Evolutionary conservation across 2,329 filamentous ascomycete species (phyloP), one percentile per base, ranked within the genome.

Genomic region (Cephalotrichum gorgonifer): DNA sequence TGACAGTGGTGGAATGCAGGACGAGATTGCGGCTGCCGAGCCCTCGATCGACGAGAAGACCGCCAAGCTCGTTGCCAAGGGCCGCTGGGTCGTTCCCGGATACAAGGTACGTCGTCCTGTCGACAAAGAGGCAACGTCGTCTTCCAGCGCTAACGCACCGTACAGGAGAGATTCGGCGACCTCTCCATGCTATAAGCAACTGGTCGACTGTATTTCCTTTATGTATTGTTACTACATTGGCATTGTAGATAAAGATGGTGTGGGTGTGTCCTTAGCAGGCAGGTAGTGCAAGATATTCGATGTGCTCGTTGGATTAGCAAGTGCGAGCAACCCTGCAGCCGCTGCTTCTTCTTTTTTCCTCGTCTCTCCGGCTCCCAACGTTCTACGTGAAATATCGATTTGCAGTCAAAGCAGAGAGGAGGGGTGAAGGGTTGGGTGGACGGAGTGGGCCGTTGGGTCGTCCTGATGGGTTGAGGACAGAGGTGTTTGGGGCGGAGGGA

Each of bases 11-110:
- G 49, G 43, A 51, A 43, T 55, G 55, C 62, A 95, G 88, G 93
- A 97, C 69, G 93, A 98, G 65, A 86, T 98, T 69, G 88, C 87
- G 54, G 82, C 87, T 60, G 93, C 91, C 61, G 88, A 90, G 70
- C 90, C 93, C 62, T 91, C 95, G 59, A 96, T 98, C 70, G 91
- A 97, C 75, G 83, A 95, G 81, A 94, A 94, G 80, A 95, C 91
- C 61, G 75, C 83, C 62, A 83, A 93, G 74, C 82, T 98, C 67
- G 90, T 98, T 57, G 88, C 88, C 71, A 96, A 94, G 85, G 91
- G 91, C 70, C 88, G 89, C 82, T 98, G 93, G 93, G 81, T 84
- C 75, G 90, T 95, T 65, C 90, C 93, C 56, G 93, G 93, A 67
- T 98, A 98, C 86, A 95, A 96, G 88, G 91, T 91, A 75, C 62